Percentiles rank a stretch among this genome's conserved stretches.
Evolutionary conservation across 2,329 filamentous ascomycete genomes (phyloP).

Genomic region (Spiromastix sp.): DNA sequence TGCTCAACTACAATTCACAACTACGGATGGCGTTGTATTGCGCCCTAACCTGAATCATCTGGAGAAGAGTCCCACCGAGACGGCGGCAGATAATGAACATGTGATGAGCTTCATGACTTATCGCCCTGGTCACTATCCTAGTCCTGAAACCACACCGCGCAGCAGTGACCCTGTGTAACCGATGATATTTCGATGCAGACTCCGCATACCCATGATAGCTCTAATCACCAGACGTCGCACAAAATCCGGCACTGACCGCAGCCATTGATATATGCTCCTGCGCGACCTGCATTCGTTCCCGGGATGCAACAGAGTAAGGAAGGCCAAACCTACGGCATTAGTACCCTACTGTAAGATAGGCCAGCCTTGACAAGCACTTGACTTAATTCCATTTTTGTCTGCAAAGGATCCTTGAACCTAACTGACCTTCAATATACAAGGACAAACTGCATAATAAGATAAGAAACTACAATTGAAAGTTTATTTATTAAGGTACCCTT

Average conservation of each 20-base stretch:
- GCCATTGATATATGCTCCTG: no score
- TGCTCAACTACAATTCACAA: not conserved
- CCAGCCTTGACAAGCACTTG: no score
- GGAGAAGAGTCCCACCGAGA: not conserved
- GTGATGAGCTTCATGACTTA: slow-evolving; percentile 5
- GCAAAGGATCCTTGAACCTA: not conserved
- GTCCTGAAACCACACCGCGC: not conserved
- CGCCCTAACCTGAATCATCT: not conserved
- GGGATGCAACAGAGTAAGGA: no score
- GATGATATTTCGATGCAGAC: no score
- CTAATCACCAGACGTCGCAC: no score
- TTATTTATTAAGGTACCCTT: not conserved
- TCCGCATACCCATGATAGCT: no score
- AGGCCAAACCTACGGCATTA: no score
- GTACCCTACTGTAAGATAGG: no score
- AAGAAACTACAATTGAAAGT: not conserved
- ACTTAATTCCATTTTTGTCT: not conserved
- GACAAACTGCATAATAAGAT: not conserved
- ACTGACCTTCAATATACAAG: not conserved
- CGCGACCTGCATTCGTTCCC: no score
- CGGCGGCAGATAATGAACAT: not conserved
- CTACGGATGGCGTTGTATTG: not conserved
- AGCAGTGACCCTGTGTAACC: not conserved
- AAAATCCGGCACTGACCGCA: no score
- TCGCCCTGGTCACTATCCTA: not conserved